Base-by-base conservation (phyloP, 495 filamentous ascomycete species). In the Hypoxylon cercidicola region DNA sequence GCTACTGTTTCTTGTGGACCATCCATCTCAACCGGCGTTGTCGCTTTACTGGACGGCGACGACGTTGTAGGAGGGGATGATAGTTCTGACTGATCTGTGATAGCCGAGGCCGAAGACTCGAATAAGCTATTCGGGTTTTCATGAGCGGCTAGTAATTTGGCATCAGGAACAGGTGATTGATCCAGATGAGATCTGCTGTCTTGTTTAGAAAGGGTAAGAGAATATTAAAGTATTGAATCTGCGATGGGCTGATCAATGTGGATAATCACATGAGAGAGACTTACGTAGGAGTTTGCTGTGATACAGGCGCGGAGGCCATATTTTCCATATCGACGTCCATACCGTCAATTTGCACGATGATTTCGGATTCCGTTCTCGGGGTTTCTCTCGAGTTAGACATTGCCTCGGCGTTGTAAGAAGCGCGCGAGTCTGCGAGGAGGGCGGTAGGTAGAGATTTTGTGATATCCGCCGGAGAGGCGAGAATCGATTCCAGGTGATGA, bases 11-110 rank as follows among this genome's bases (percentile, higher is more conserved):
- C 78, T 50, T 72, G 77, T 11, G 69, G 62, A 11, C 55, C 68
- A 53, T 84, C 84, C 35, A 74, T 64, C 44, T 83, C 83, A 47
- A 81, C 72, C 13, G 84, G 84, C 43, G 84, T 85, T 16, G 84
- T 86, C 47, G 79, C 82, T 73, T 85, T 85, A 71, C 84, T 86
- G 49, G 83, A 84, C 16, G 72, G 66, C 46, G 60, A 61, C 58
- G 57, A 60, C 15, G 79, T 79, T 2, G 76, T 75, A n/a, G 78
- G 74, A 10, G 66, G 58, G 4, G 83, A 82, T 37, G 79, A 80
- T 13, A 72, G 59, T 15, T 84, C 82, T 28, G 79, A 84, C 11
- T 73, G 70, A 5, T 81, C 78, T 60, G 79, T 75, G 34, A 72
- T 28, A 28, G 64, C 60, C 9, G 72, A 73, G 3, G 55, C 50